Base-by-base conservation (phyloP, 495 filamentous ascomycete genomes). In the Talaromyces wortmannii region DNA sequence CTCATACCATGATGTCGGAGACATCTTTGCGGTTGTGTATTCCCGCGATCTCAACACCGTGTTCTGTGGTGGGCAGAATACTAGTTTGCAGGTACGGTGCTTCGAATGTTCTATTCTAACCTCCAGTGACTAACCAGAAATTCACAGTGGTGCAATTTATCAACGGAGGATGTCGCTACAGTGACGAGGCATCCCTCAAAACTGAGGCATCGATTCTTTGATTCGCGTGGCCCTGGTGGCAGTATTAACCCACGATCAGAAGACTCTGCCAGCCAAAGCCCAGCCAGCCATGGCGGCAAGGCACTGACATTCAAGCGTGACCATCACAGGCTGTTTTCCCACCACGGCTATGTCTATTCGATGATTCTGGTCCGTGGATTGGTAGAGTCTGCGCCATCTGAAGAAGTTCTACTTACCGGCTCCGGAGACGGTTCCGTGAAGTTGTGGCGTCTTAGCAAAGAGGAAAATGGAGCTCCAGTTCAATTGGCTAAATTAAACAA, bases 401-500 rank as follows among this genome's bases (percentile, higher is more conserved):
- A 90, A 55, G 91, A 97, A 55, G 82, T 89, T 3, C 69, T 98
- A 44, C 78, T 97, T 46, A 95, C 92, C 1, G 94, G 92, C 10
- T 92, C 92, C 31, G 95, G 94, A 17, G 94, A 98, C 67, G 94
- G 94, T 2, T 87, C 85, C 2, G 89, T 97, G 58, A 95, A 96
- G 67, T 67, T 97, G 16, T 98, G 94, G 94, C 80, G 78, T 16
- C 76, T 95, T 5, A 78, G 82, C 33, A 59, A 69, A 17, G 61
- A 77, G 33, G 66, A 67, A 3, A 76, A 75, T 59, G 78, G 55
- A 70, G 82, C 44, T 67, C 73, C 70, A 1, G 72, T 51, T 81
- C 61, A 76, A 71, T 58, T 84, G 83, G 69, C 73, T 81, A 59
- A 87, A 15, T 74, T 98, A 0, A 87, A 90, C 49, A 89, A 91